Conservation (phyloP, 148 eudicot genomes). For the Camellia granthamiana region DNA sequence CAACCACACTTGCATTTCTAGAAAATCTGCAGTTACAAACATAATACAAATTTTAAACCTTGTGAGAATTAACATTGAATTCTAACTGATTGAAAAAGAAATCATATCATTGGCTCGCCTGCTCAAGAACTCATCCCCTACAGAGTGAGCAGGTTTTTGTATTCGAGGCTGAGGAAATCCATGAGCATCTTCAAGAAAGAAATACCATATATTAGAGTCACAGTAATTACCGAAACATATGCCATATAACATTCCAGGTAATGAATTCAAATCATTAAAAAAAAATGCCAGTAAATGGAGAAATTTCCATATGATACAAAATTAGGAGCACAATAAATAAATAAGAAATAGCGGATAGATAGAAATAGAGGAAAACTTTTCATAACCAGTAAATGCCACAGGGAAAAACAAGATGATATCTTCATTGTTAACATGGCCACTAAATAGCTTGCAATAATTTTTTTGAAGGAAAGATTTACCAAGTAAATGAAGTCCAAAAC, state of each 20-base stretch:
- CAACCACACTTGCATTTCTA: constrained; percentile 77
- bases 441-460: too few species aligned
- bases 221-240: background rate
- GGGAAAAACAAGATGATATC: background rate
- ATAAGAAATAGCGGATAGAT: background rate
- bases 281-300: background rate
- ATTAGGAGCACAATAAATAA: background rate
- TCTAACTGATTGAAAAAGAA: background rate
- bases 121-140: constrained; percentile 67
- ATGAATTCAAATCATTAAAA: background rate
- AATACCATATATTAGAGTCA: constrained; percentile 12
- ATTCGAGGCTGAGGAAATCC: constrained; percentile 49
- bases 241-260: background rate
- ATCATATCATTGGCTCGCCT: constrained; percentile 44
- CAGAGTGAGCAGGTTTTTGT: constrained; percentile 49
- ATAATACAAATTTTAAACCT: background rate
- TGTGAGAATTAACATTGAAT: background rate
- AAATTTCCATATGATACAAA: background rate
- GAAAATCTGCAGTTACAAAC: constrained; percentile 54
- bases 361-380: background rate
- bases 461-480: too few species aligned
- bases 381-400: background rate
- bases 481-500: too few species aligned
- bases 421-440: too few species aligned
- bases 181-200: constrained; percentile 42